Evolutionary conservation across 345 rosid species (phyloP).

Genomic region (Odontarrhena argentea): DNA sequence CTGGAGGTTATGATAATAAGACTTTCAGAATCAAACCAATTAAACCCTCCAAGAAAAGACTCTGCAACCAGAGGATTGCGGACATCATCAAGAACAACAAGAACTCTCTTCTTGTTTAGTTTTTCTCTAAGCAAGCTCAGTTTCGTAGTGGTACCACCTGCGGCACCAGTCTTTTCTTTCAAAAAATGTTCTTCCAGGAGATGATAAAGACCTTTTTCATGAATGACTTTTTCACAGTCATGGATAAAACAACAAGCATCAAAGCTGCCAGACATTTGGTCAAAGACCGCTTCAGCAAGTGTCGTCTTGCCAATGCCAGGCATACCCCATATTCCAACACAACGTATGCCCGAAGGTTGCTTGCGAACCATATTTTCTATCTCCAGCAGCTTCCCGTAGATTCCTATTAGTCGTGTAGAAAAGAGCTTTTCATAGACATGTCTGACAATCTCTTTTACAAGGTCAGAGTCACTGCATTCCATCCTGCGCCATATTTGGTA

Average conservation of each 20-base stretch:
- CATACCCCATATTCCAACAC: too few relatives aligned
- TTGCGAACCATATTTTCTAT: constrained; percentile 3
- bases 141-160: background rate
- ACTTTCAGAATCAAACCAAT: too few relatives aligned
- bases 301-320: too few relatives aligned
- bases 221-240: background rate
- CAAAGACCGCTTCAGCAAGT: constrained; percentile 20
- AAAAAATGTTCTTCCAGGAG: background rate
- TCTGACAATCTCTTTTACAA: constrained; percentile 11
- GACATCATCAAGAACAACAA: constrained; percentile 21
- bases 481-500: background rate
- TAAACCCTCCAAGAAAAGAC: constrained; percentile 8
- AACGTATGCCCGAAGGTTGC: background rate
- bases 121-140: background rate
- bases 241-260: constrained; percentile 9
- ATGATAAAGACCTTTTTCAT: constrained; percentile 1
- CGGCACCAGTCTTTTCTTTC: background rate
- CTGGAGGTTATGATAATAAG: too few relatives aligned
- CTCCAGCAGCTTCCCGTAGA: constrained; percentile 7
- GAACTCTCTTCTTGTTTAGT: background rate
- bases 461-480: constrained; percentile 18
- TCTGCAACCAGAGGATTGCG: background rate
- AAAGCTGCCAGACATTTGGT: background rate
- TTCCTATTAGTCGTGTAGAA: background rate
- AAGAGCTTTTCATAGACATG: constrained; percentile 14